Evolutionary conservation across 768 basidiomycete genomes (phyloP).

Genomic region (Gloeopeniophorella convolvens): DNA sequence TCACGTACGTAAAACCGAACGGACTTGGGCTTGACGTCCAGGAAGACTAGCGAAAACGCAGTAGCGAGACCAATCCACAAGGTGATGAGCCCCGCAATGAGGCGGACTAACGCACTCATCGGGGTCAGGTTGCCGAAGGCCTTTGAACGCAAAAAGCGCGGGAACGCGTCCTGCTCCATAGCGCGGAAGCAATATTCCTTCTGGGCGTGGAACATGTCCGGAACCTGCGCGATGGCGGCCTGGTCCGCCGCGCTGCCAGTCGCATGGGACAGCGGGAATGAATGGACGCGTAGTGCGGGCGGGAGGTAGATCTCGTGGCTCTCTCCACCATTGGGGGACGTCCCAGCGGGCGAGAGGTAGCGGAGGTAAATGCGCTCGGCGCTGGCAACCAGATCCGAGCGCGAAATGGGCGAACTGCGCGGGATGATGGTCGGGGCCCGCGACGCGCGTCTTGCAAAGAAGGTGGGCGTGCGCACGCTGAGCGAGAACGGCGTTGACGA

Average conservation of each 20-base stretch:
- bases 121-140: constrained; percentile 98
- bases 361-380: constrained; percentile 96
- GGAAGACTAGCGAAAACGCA: constrained; percentile 87
- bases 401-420: constrained; percentile 83
- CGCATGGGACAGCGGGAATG: constrained; percentile 79
- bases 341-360: constrained; percentile 81
- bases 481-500: constrained; percentile 78
- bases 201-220: constrained; percentile 95
- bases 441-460: constrained; percentile 73
- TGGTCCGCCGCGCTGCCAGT: constrained; percentile 65
- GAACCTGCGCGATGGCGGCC: constrained; percentile 78
- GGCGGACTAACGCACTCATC: constrained; percentile 77
- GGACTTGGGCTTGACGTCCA: constrained; percentile 88
- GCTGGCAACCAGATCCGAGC: constrained; percentile 82
- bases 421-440: constrained; percentile 93
- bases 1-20: constrained; percentile 89
- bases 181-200: constrained; percentile 96
- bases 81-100: constrained; percentile 75
- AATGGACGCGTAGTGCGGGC: constrained; percentile 82
- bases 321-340: constrained; percentile 69
- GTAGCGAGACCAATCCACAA: constrained; percentile 94
- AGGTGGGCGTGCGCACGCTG: constrained; percentile 65
- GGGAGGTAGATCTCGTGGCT: constrained; percentile 99
- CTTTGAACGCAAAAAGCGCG: constrained; percentile 90
- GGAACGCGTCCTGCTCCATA: constrained; percentile 94